These are phyloP conservation scores for Scheffersomyces illinoinensis DNA, from an alignment of 1,139 yeast genomes.

Conservation along the genomic window DNA sequence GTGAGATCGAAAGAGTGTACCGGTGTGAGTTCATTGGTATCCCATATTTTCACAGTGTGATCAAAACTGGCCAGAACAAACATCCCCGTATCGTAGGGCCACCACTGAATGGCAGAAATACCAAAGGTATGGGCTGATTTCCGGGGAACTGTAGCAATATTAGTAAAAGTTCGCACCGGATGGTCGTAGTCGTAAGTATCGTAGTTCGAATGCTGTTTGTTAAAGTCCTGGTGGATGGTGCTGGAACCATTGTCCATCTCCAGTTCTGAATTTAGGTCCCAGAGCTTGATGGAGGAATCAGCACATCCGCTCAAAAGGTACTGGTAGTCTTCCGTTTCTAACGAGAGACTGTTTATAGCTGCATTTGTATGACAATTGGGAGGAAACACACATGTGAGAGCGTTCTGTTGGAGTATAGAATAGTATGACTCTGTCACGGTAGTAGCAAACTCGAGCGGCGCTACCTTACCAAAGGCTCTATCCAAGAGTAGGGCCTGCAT, in stretches of 20 bases:
- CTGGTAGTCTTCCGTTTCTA: slow-evolving; percentile 54
- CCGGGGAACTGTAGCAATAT: slow-evolving; percentile 50
- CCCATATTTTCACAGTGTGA: slow-evolving; percentile 79
- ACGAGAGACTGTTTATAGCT: slow-evolving; percentile 64
- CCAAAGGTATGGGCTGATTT: slow-evolving; percentile 69
- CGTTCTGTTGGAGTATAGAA: slow-evolving; percentile 26
- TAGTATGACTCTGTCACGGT: slow-evolving; percentile 44
- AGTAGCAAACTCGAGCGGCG: slow-evolving; percentile 36
- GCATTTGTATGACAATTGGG: slow-evolving; percentile 40
- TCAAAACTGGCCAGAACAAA: slow-evolving; percentile 84
- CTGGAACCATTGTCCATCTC: slow-evolving; percentile 7
- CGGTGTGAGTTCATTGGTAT: slow-evolving; percentile 60
- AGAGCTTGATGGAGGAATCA: slow-evolving; percentile 67
- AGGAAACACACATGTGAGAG: slow-evolving; percentile 34
- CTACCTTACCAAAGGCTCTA: slow-evolving; percentile 27
- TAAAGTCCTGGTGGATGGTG: slow-evolving; percentile 8
- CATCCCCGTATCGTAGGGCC: slow-evolving; percentile 88
- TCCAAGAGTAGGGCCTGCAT: slow-evolving; percentile 46
- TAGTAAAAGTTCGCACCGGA: slow-evolving; percentile 22
- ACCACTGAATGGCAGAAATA: slow-evolving; percentile 76
- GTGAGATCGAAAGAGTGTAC: slow-evolving; percentile 65
- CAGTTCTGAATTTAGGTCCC: slow-evolving; percentile 46
- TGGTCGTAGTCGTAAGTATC: slow-evolving; percentile 28
- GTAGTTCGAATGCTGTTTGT: slow-evolving; percentile 7
- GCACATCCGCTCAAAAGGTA: slow-evolving; percentile 74